Conservation (phyloP, 1,139 yeast genomes). For the Geotrichum histeridarum region DNA sequence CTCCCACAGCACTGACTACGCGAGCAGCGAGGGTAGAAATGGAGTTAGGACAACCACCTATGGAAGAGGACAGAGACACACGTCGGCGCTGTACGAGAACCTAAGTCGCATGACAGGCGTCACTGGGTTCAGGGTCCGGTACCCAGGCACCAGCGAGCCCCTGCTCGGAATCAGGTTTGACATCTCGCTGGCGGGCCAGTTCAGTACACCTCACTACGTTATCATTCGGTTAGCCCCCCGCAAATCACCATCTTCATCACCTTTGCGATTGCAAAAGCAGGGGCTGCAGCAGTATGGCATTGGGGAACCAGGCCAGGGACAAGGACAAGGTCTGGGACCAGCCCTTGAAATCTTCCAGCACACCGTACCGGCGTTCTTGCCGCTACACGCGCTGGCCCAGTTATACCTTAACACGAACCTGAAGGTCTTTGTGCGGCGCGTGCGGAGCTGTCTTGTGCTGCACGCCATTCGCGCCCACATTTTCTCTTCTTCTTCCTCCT, state of each 20-base stretch:
- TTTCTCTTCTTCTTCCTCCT: background rate
- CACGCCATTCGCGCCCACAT: background rate
- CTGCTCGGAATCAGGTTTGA: slow-evolving; percentile 16
- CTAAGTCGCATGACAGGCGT: slow-evolving; percentile 12
- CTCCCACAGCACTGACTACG: background rate
- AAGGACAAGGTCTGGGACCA: no score
- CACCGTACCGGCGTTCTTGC: slow-evolving; percentile 15
- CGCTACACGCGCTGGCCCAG: slow-evolving; percentile 5
- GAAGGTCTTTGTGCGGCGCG: background rate
- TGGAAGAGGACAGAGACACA: no score
- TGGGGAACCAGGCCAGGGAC: no score
- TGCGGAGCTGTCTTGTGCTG: slow-evolving; percentile 3
- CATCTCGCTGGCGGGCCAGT: slow-evolving; percentile 2
- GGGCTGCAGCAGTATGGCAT: no score
- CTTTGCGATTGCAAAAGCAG: no score
- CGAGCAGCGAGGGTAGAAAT: background rate
- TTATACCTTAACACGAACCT: slow-evolving; percentile 9
- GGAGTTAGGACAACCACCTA: background rate
- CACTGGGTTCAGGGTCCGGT: slow-evolving; percentile 13
- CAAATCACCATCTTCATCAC: no score
- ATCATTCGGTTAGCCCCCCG: background rate
- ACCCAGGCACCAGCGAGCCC: background rate
- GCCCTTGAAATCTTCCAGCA: slow-evolving; percentile 15
- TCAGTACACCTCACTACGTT: slow-evolving; percentile 6
- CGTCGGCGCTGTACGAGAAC: background rate